A percentile compares a stretch with the other conserved stretches of the same genome.
phyloP scores from a whole-genome alignment of 2,329 filamentous ascomycete species.

The Cyphellophora attinorum region DNA sequence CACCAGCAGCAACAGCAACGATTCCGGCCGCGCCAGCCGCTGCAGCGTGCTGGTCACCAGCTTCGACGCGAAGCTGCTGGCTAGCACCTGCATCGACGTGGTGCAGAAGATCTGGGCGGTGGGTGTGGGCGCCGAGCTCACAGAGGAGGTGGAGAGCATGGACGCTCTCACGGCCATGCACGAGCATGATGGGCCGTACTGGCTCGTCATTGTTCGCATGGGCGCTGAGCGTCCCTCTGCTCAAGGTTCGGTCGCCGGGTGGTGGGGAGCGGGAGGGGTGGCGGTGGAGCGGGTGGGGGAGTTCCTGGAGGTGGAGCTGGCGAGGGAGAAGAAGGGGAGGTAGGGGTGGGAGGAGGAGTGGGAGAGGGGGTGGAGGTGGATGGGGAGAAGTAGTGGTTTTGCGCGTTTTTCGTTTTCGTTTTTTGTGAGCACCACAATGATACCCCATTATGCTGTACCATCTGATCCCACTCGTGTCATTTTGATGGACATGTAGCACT shows the following conservation, averaged over 20 bases:
- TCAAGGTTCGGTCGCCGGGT: conserved; percentile 71
- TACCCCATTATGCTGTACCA: no score
- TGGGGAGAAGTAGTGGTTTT: no score
- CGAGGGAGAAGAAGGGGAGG: background rate
- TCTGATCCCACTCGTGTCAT: no score
- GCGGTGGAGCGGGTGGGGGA: conserved; percentile 61
- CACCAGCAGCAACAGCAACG: no score
- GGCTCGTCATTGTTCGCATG: conserved; percentile 76
- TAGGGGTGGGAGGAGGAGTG: background rate
- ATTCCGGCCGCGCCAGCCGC: conserved; percentile 17
- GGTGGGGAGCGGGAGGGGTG: conserved; percentile 80
- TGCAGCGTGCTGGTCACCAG: conserved; percentile 87
- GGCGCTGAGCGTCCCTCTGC: conserved; percentile 42
- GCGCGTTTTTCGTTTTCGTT: no score
- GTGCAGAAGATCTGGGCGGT: conserved; percentile 71
- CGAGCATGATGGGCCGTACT: conserved; percentile 49
- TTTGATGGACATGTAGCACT: no score
- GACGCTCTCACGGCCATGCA: conserved; percentile 71
- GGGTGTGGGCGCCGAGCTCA: conserved; percentile 80
- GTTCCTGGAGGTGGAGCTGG: conserved; percentile 70
- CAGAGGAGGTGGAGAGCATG: conserved; percentile 64
- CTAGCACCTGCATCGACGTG: conserved; percentile 66
- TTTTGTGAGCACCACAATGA: no score
- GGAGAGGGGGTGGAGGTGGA: background rate
- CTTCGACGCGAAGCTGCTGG: conserved; percentile 68